Conservation (phyloP, 1,284 basidiomycete species). For the Trichosporon sp. region DNA sequence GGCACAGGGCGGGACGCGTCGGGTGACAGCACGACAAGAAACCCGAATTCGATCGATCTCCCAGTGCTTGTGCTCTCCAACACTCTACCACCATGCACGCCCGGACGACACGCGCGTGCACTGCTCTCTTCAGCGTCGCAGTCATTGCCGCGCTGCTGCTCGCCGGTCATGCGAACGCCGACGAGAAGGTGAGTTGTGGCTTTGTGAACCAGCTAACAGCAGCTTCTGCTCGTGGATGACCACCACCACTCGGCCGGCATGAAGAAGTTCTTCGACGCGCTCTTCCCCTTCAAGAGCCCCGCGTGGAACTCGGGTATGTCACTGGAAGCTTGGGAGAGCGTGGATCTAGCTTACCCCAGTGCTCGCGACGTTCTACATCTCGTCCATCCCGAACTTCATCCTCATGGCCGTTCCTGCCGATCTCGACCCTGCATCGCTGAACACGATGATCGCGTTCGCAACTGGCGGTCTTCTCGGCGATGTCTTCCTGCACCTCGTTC, state of each 20-base stretch:
- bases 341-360: slow-evolving; percentile 56
- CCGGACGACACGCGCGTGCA: slow-evolving; percentile 9
- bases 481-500: slow-evolving; percentile 84
- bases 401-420: slow-evolving; percentile 84
- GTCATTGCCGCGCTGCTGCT: slow-evolving; percentile 20
- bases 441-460: slow-evolving; percentile 71
- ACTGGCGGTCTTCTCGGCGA: slow-evolving; percentile 86
- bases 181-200: background rate
- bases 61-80: background rate
- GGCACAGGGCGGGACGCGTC: slow-evolving; percentile 6
- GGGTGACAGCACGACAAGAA: slow-evolving; percentile 4
- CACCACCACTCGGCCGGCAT: slow-evolving; percentile 37
- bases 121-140: slow-evolving; percentile 15
- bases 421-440: slow-evolving; percentile 77
- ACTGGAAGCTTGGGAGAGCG: background rate
- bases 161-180: slow-evolving; percentile 3
- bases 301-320: slow-evolving; percentile 74
- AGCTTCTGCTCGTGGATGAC: background rate
- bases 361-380: slow-evolving; percentile 88
- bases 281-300: slow-evolving; percentile 79
- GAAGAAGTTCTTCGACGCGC: slow-evolving; percentile 66
- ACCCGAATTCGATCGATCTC: background rate
- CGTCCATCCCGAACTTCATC: slow-evolving; percentile 88
- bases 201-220: background rate
- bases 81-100: slow-evolving; percentile 11